phyloP scores from a whole-genome alignment of 1,284 basidiomycete species.

The Cryptococcus sp. region DNA sequence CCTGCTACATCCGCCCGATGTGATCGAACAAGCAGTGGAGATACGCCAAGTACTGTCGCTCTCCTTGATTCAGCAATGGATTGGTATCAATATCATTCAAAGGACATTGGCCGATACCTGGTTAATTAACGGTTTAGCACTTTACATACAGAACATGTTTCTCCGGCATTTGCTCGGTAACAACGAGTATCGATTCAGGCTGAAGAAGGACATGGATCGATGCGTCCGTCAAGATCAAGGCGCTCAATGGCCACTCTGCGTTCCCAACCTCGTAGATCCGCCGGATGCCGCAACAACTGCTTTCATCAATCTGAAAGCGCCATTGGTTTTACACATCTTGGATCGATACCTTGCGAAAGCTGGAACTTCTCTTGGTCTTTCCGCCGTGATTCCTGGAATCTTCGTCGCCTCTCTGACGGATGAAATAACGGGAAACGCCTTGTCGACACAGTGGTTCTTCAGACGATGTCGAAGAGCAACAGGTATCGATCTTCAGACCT shows the following conservation, averaged over 20 bases:
- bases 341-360: conserved; percentile 92
- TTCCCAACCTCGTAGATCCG: conserved; percentile 77
- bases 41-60: conserved; percentile 84
- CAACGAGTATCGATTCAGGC: conserved; percentile 93
- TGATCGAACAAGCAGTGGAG: conserved; percentile 93
- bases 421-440: conserved; percentile 78
- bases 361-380: conserved; percentile 90
- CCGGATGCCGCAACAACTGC: conserved; percentile 73
- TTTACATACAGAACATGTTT: conserved; percentile 89
- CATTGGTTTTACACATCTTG: conserved; percentile 92
- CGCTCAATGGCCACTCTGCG: conserved; percentile 88
- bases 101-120: conserved; percentile 94
- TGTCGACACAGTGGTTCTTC: conserved; percentile 89
- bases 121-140: conserved; percentile 89
- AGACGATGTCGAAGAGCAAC: conserved; percentile 92
- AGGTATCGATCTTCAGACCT: conserved; percentile 82
- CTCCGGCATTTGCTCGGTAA: conserved; percentile 85
- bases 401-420: conserved; percentile 93
- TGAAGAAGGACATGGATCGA: conserved; percentile 97
- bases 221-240: conserved; percentile 86
- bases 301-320: conserved; percentile 94
- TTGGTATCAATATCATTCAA: conserved; percentile 94
- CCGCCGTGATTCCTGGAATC: conserved; percentile 91
- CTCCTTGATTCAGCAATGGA: conserved; percentile 92
- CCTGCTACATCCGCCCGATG: conserved; percentile 80